phyloP scores from a whole-genome alignment of 306 rosid species.

The Fragaria ananassa region DNA sequence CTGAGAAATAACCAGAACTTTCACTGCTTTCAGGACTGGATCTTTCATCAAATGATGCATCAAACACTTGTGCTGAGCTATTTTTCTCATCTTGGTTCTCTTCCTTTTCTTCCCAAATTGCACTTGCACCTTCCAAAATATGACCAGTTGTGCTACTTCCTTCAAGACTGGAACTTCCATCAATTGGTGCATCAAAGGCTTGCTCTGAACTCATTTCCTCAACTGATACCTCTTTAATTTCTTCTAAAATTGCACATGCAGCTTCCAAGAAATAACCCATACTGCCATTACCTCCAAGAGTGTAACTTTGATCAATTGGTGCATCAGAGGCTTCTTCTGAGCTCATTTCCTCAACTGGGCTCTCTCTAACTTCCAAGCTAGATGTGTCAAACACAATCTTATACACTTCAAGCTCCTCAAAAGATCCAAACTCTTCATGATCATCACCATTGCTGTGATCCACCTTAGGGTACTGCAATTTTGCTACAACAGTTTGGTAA shows the following conservation, averaged over 20 bases:
- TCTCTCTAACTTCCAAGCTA: slow-evolving; percentile 34
- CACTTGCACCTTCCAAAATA: neutral
- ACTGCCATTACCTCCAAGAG: slow-evolving; percentile 10
- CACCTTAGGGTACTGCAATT: slow-evolving; percentile 29
- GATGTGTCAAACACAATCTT: slow-evolving; percentile 73
- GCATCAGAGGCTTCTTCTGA: slow-evolving; percentile 33
- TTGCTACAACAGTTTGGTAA: slow-evolving; percentile 33
- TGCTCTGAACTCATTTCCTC: slow-evolving; percentile 11
- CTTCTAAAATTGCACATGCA: slow-evolving; percentile 16
- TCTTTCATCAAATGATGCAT: neutral
- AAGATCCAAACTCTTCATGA: slow-evolving; percentile 32
- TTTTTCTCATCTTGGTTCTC: neutral
- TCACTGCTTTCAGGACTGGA: neutral
- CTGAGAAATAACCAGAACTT: neutral
- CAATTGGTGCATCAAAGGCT: neutral
- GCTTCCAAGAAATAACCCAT: slow-evolving; percentile 8
- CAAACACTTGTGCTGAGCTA: neutral
- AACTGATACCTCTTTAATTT: slow-evolving; percentile 6
- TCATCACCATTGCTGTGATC: slow-evolving; percentile 20
- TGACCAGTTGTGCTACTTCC: neutral
- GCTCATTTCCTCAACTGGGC: slow-evolving; percentile 33
- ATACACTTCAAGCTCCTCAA: slow-evolving; percentile 75
- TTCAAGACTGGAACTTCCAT: neutral
- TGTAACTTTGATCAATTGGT: slow-evolving; percentile 17
- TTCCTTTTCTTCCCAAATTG: neutral